A percentile compares a stretch with the other conserved stretches of the same genome.
phyloP scores from a whole-genome alignment of 108 stramenopile genomes.

The Fistulifera pelliculosa region DNA sequence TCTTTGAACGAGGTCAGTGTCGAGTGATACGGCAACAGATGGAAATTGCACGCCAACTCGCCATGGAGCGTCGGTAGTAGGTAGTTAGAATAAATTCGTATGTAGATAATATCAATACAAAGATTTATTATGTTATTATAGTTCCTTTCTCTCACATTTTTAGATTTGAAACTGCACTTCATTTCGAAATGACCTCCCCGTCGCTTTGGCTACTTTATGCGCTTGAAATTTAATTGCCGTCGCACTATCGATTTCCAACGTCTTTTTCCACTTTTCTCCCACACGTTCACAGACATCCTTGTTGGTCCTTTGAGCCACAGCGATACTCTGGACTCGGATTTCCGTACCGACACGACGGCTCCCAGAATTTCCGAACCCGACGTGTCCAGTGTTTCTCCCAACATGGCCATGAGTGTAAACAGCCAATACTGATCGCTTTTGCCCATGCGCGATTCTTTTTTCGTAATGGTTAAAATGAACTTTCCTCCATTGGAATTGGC shows the following conservation, averaged over 20 bases:
- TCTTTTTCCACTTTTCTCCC: conserved; percentile 79
- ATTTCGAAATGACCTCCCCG: conserved; percentile 72
- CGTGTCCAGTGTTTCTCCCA: conserved; percentile 84
- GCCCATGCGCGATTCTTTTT: conserved; percentile 27
- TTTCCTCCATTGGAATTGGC: conserved; percentile 76
- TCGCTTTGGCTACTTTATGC: conserved; percentile 72
- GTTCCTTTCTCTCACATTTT: too few species aligned
- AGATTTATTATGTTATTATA: too few species aligned
- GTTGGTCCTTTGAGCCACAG: conserved; percentile 77
- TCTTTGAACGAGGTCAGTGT: conserved; percentile 44
- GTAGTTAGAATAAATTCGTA: too few species aligned
- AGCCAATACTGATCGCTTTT: conserved; percentile 76
- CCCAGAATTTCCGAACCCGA: conserved; percentile 80
- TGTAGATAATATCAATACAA: too few species aligned
- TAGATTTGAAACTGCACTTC: conserved; percentile 70
- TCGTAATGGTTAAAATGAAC: conserved; percentile 76
- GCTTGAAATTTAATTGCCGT: conserved; percentile 68
- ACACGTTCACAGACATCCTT: conserved; percentile 48
- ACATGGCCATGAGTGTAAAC: conserved; percentile 71
- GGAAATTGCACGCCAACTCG: conserved; percentile 28
- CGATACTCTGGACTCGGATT: conserved; percentile 77
- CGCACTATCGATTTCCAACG: conserved; percentile 68
- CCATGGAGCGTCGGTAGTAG: too few species aligned
- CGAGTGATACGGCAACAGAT: conserved; percentile 43
- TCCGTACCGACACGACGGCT: conserved; percentile 79